A percentile compares a stretch with the other conserved stretches of the same genome.
Evolutionary conservation across 768 basidiomycete species (phyloP).

Genomic region (Crassisporium funariophilum): DNA sequence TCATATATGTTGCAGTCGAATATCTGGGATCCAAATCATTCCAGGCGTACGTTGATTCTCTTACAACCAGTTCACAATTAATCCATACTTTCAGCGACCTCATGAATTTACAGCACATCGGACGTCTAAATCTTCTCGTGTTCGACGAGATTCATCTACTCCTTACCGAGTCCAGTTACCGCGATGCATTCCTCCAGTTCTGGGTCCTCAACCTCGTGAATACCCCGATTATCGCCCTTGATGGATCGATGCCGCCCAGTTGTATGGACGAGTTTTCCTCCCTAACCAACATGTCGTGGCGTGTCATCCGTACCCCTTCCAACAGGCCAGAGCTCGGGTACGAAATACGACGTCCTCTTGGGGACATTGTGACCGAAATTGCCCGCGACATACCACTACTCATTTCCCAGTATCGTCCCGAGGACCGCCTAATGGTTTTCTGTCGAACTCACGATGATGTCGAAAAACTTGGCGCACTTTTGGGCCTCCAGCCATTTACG

Average conservation of each 20-base stretch:
- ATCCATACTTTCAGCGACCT: conserved; percentile 7
- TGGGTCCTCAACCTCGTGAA: conserved; percentile 2
- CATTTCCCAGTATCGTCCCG: background rate
- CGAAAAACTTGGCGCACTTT: background rate
- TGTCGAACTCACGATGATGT: conserved; percentile 4
- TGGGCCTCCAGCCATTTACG: background rate
- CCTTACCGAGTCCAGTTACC: conserved; percentile 8
- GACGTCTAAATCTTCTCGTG: background rate
- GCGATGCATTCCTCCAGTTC: background rate
- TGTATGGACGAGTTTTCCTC: background rate
- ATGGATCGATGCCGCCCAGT: conserved; percentile 2
- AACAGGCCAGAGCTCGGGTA: background rate
- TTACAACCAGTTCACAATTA: no score
- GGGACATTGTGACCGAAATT: background rate
- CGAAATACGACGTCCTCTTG: background rate
- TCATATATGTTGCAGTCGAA: conserved; percentile 12
- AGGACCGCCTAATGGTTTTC: conserved; percentile 7
- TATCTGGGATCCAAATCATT: conserved; percentile 2
- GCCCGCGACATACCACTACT: background rate
- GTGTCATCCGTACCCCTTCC: conserved; percentile 4
- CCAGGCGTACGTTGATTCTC: conserved; percentile 4
- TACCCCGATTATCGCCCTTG: background rate
- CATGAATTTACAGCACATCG: background rate
- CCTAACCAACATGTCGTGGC: conserved; percentile 1
- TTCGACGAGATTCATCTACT: conserved; percentile 21